A percentile compares a stretch with the other conserved stretches of the same genome.
Conservation (phyloP, 208 protist genomes). For the Zelonia costaricensis region DNA sequence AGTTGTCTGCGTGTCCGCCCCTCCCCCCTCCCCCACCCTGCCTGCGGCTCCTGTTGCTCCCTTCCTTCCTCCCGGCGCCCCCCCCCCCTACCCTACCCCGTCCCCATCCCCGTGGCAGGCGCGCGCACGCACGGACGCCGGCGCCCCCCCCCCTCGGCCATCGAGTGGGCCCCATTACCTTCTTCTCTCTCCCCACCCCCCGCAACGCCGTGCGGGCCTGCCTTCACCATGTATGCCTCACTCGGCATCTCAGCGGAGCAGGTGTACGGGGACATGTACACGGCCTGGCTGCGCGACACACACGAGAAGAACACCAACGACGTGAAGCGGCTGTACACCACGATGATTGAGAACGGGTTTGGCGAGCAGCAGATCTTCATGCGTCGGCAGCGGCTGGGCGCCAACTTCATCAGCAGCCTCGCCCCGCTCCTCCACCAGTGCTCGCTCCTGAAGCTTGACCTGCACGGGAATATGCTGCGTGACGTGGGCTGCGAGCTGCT, state of each 20-base stretch:
- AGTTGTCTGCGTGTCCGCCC: not conserved
- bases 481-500: constrained; percentile 84
- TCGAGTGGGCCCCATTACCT: no score
- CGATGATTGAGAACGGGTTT: constrained; percentile 80
- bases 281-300: constrained; percentile 88
- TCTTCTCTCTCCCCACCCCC: not conserved
- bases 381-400: constrained; percentile 72
- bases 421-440: constrained; percentile 65
- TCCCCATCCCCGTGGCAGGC: no score
- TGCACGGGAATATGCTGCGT: constrained; percentile 87
- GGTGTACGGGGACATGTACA: constrained; percentile 84
- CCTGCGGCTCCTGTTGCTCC: not conserved
- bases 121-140: no score
- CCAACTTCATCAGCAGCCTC: constrained; percentile 74
- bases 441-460: constrained; percentile 66
- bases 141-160: no score
- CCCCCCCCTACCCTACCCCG: not conserved
- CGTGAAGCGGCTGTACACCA: constrained; percentile 71
- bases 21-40: constrained; percentile 2
- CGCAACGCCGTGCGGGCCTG: no score
- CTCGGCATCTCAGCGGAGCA: constrained; percentile 77
- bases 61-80: not conserved
- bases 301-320: constrained; percentile 82
- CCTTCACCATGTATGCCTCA: constrained; percentile 55
- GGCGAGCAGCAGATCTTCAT: constrained; percentile 58